Percentiles rank a stretch among this genome's conserved stretches.
phyloP scores from a whole-genome alignment of 768 basidiomycete genomes.

The Terana coerulea region DNA sequence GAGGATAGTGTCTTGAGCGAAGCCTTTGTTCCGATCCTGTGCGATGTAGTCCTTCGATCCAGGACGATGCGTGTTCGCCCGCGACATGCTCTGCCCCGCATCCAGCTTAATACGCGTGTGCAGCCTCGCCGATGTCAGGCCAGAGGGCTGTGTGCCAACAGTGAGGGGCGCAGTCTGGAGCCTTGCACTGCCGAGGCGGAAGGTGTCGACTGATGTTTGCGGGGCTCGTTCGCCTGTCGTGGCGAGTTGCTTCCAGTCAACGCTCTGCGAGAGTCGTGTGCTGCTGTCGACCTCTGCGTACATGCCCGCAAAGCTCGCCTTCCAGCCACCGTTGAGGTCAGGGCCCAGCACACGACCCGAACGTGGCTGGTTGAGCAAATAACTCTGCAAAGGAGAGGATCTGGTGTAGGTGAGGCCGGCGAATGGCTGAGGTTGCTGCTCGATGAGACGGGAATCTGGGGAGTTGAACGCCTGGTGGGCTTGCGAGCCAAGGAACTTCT shows the following conservation, averaged over 20 bases:
- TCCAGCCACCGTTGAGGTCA: constrained; percentile 6
- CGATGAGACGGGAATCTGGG: constrained; percentile 38
- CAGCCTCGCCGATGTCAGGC: constrained; percentile 35
- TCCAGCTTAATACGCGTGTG: constrained; percentile 28
- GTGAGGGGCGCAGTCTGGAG: constrained; percentile 39
- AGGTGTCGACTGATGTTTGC: constrained; percentile 18
- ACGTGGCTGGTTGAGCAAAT: constrained; percentile 45
- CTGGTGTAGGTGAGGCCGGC: constrained; percentile 62
- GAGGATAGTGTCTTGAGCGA: neutral
- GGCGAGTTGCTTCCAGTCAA: constrained; percentile 27
- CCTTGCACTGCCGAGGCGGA: constrained; percentile 27
- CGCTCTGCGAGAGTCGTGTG: constrained; percentile 18
- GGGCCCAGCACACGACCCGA: constrained; percentile 49
- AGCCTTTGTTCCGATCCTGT: constrained; percentile 4
- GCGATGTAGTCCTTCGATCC: constrained; percentile 47
- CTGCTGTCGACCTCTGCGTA: constrained; percentile 22
- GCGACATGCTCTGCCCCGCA: constrained; percentile 27
- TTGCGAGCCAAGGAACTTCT: constrained; percentile 37
- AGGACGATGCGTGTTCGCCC: constrained; percentile 43
- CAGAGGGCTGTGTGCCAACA: constrained; percentile 40
- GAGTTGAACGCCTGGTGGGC: constrained; percentile 21
- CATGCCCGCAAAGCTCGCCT: constrained; percentile 46
- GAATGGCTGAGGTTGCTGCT: constrained; percentile 59
- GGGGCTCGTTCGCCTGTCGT: constrained; percentile 7
- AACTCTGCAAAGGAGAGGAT: constrained; percentile 49